These are phyloP conservation scores for Cryptosporidium tyzzeri DNA, from an alignment of 169 alveolate genomes.

Conservation along the genomic window DNA sequence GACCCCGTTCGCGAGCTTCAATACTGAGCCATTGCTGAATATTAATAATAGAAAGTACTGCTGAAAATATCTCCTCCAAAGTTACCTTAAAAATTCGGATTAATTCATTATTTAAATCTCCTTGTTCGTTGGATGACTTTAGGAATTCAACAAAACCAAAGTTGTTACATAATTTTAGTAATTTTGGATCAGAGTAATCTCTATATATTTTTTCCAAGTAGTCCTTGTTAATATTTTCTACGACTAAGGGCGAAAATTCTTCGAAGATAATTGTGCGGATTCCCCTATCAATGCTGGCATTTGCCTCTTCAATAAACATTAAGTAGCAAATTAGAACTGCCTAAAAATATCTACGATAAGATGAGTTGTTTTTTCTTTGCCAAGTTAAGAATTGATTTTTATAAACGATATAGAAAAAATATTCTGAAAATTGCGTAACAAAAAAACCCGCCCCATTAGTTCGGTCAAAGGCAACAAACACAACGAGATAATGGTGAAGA, in stretches of 20 bases:
- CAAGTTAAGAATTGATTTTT: neutral
- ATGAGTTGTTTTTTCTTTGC: neutral
- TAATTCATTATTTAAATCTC: neutral
- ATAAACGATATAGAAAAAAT: neutral
- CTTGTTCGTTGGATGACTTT: neutral
- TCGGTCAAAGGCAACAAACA: neutral
- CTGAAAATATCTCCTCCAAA: slow-evolving; percentile 40
- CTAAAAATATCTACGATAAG: neutral
- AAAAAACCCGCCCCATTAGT: slow-evolving; percentile 35
- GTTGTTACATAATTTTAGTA: slow-evolving; percentile 3
- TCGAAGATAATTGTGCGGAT: slow-evolving; percentile 32
- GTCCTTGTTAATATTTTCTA: slow-evolving; percentile 22
- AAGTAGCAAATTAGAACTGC: neutral
- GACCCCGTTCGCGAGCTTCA: slow-evolving; percentile 69
- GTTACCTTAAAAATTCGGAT: slow-evolving; percentile 46
- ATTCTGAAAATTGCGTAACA: neutral
- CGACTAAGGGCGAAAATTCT: slow-evolving; percentile 39
- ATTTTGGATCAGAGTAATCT: slow-evolving; percentile 57
- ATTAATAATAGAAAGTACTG: slow-evolving; percentile 61
- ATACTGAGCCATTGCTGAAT: slow-evolving; percentile 67
- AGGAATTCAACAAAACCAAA: neutral
- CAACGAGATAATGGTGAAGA: neutral
- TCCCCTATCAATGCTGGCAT: slow-evolving; percentile 59
- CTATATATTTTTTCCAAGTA: slow-evolving; percentile 38
- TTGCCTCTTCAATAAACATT: slow-evolving; percentile 24